A percentile compares a stretch with the other conserved stretches of the same genome.
Conservation (phyloP, 73 alveolate genomes). For the Paramecium tetraurelia region DNA sequence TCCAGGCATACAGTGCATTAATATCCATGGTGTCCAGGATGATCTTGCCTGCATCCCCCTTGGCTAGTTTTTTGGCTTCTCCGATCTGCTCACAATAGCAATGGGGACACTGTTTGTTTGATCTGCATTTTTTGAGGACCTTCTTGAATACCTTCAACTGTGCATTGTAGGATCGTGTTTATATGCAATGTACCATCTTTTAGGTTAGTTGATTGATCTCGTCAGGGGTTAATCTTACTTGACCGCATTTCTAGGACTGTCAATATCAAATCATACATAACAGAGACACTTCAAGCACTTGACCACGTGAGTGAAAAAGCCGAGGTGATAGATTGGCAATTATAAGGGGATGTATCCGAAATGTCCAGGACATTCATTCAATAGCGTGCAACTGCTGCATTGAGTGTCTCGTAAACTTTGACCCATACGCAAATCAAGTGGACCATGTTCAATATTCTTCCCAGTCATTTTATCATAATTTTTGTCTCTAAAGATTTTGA, state of each 20-base stretch:
- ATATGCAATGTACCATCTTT: not conserved
- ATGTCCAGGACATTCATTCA: constrained; percentile 62
- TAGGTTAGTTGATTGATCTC: not conserved
- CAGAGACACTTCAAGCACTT: not conserved
- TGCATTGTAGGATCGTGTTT: not conserved
- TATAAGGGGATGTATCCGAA: constrained; percentile 45
- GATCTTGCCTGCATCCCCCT: not conserved
- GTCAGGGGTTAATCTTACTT: not conserved
- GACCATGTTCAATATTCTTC: constrained; percentile 23
- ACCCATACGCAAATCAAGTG: constrained; percentile 62
- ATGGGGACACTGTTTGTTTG: not conserved
- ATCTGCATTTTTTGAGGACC: not conserved
- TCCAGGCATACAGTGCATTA: constrained; percentile 32
- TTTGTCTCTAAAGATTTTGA: not conserved
- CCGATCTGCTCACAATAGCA: not conserved
- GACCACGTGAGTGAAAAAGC: constrained; percentile 51
- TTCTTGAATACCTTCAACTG: not conserved
- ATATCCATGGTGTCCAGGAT: not conserved
- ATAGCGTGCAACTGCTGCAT: not conserved
- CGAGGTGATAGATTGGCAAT: constrained; percentile 59
- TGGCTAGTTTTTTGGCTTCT: not conserved
- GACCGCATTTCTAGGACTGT: not conserved
- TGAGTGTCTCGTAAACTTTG: not conserved
- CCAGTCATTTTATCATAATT: not conserved
- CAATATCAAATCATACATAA: not conserved